phyloP scores from a whole-genome alignment of 2,329 filamentous ascomycete species.

The Leptographium radiaticola region DNA sequence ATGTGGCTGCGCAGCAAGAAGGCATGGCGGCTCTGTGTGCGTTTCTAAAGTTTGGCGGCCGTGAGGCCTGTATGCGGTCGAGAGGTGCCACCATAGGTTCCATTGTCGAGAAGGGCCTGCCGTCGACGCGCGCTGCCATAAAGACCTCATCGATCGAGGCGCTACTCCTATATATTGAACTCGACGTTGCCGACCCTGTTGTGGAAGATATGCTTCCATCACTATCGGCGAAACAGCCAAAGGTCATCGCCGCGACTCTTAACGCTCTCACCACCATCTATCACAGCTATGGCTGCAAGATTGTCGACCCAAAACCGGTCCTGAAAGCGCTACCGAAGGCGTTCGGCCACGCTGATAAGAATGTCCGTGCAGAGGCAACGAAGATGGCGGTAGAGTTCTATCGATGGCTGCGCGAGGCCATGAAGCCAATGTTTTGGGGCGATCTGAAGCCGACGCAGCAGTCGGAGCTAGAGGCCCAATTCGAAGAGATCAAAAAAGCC shows the following conservation, averaged over 20 bases:
- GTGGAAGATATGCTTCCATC: conserved; percentile 81
- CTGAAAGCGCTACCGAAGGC: conserved; percentile 82
- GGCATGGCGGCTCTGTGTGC: conserved; percentile 77
- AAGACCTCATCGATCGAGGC: conserved; percentile 82
- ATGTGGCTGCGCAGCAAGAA: conserved; percentile 93
- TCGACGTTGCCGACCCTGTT: conserved; percentile 73
- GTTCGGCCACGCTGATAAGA: conserved; percentile 96
- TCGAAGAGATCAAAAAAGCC: conserved; percentile 73
- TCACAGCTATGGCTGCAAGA: conserved; percentile 91
- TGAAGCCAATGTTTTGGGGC: conserved; percentile 96
- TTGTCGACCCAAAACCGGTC: conserved; percentile 83
- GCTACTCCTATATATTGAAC: conserved; percentile 75
- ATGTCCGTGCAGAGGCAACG: conserved; percentile 87
- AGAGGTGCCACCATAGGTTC: conserved; percentile 60
- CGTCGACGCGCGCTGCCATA: conserved; percentile 75
- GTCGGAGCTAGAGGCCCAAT: conserved; percentile 81
- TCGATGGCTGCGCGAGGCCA: conserved; percentile 90
- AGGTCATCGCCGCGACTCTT: conserved; percentile 62
- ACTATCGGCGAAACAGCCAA: conserved; percentile 79
- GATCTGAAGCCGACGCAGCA: conserved; percentile 95
- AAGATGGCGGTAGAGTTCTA: conserved; percentile 89
- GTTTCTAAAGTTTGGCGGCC: conserved; percentile 82
- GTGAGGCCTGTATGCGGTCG: conserved; percentile 66
- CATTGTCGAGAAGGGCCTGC: conserved; percentile 82
- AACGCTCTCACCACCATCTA: conserved; percentile 71